Conservation (phyloP, 2,329 filamentous ascomycete genomes). For the Calonectria pseudoturangicola region DNA sequence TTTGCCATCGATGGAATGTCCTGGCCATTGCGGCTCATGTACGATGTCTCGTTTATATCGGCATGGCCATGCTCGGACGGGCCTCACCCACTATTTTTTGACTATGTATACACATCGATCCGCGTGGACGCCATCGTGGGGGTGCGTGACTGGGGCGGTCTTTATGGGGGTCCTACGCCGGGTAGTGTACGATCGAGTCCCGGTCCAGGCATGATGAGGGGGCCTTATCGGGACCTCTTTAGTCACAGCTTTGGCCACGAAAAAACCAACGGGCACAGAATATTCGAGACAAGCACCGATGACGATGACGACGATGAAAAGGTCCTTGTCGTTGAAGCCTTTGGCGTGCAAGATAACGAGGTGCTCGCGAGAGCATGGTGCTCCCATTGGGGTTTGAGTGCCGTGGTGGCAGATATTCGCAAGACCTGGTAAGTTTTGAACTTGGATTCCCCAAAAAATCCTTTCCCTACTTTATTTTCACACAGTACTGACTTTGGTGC, state of each 20-base stretch:
- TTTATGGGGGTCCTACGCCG: conserved; percentile 58
- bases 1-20: conserved; percentile 79
- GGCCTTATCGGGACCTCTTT: conserved; percentile 53
- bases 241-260: conserved; percentile 50
- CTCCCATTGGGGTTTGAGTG: conserved; percentile 83
- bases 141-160: conserved; percentile 78
- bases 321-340: conserved; percentile 83
- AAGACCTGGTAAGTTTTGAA: conserved; percentile 77
- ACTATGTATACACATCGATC: conserved; percentile 77
- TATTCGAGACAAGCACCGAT: conserved; percentile 43
- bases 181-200: conserved; percentile 61
- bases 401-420: conserved; percentile 80
- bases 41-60: conserved; percentile 80
- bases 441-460: neutral
- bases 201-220: conserved; percentile 55
- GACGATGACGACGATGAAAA: conserved; percentile 75
- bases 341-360: conserved; percentile 84
- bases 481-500: conserved; percentile 22
- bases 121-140: conserved; percentile 79
- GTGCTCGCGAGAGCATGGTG: conserved; percentile 87
- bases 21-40: conserved; percentile 78
- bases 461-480: neutral
- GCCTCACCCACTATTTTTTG: conserved; percentile 82
- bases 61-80: conserved; percentile 79
- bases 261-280: conserved; percentile 38